Percentiles rank a stretch among this genome's conserved stretches.
phyloP scores from a whole-genome alignment of 2,329 filamentous ascomycete species.

The Amphichorda felina region DNA sequence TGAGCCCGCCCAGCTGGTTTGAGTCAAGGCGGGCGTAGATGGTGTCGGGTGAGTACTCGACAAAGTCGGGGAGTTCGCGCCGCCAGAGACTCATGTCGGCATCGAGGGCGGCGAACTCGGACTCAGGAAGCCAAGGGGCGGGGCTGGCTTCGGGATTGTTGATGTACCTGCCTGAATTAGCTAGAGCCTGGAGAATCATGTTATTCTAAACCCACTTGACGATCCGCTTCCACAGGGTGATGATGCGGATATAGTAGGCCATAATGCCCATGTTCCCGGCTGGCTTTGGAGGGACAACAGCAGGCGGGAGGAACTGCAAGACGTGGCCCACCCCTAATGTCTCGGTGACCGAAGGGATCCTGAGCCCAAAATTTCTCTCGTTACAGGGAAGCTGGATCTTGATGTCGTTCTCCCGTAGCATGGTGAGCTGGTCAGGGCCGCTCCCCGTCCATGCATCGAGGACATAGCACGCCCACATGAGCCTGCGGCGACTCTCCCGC shows the following conservation, averaged over 20 bases:
- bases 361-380: constrained; percentile 27
- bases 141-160: constrained; percentile 25
- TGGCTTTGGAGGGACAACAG: constrained; percentile 23
- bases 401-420: constrained; percentile 26
- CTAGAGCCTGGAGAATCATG: constrained; percentile 8
- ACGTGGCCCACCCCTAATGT: constrained; percentile 27
- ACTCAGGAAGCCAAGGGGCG: constrained; percentile 29
- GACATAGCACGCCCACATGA: constrained; percentile 30
- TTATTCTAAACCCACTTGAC: constrained; percentile 16
- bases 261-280: constrained; percentile 31
- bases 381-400: constrained; percentile 27
- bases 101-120: constrained; percentile 27
- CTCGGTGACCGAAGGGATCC: constrained; percentile 25
- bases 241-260: constrained; percentile 28
- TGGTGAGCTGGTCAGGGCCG: constrained; percentile 24
- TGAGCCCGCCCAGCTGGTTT: constrained; percentile 30
- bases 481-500: constrained; percentile 23
- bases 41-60: constrained; percentile 28
- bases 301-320: constrained; percentile 24
- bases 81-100: constrained; percentile 27
- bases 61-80: constrained; percentile 26
- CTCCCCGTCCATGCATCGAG: constrained; percentile 27
- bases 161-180: too few relatives aligned
- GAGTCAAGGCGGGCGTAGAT: constrained; percentile 34
- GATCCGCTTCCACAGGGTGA: constrained; percentile 26